These are phyloP conservation scores for Cardamine resedifolia DNA, from an alignment of 345 rosid species.

Conservation along the genomic window DNA sequence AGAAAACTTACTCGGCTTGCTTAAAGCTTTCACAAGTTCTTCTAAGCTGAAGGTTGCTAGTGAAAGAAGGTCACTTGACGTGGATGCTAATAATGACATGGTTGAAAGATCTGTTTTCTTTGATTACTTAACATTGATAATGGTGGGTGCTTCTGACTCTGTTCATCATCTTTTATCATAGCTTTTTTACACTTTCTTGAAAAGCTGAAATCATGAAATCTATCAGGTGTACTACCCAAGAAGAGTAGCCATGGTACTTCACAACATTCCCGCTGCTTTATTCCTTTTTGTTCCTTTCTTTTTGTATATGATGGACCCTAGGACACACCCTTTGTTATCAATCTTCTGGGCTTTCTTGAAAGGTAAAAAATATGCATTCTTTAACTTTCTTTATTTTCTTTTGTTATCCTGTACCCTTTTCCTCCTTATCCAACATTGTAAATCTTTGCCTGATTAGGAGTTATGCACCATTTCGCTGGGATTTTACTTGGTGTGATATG, in stretches of 20 bases:
- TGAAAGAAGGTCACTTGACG: conserved; percentile 52
- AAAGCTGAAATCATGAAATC: conserved; percentile 23
- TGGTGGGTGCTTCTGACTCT: conserved; percentile 48
- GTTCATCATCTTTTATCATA: background rate
- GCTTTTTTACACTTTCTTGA: conserved; percentile 11
- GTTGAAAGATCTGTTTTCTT: conserved; percentile 87
- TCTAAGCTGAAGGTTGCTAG: conserved; percentile 59
- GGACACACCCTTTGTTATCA: conserved; percentile 48
- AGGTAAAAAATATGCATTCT: conserved; percentile 48
- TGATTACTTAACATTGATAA: conserved; percentile 79
- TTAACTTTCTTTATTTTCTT: background rate
- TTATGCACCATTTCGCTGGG: conserved; percentile 65
- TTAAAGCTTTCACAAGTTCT: conserved; percentile 82
- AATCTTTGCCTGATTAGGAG: conserved; percentile 52
- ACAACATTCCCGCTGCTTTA: conserved; percentile 61
- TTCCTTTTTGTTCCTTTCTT: conserved; percentile 66
- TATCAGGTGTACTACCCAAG: conserved; percentile 81
- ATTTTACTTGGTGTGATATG: conserved; percentile 62
- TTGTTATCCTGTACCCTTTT: conserved; percentile 1
- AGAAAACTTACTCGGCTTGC: conserved; percentile 72
- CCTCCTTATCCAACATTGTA: conserved; percentile 6
- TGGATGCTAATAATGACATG: conserved; percentile 37
- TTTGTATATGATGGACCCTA: conserved; percentile 49
- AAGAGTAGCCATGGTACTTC: conserved; percentile 68
- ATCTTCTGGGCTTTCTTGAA: conserved; percentile 60